Percentiles rank a stretch among this genome's conserved stretches.
These are phyloP conservation scores for Sporothrix brasiliensis DNA, from an alignment of 2,329 filamentous ascomycete genomes.

Conservation along the genomic window DNA sequence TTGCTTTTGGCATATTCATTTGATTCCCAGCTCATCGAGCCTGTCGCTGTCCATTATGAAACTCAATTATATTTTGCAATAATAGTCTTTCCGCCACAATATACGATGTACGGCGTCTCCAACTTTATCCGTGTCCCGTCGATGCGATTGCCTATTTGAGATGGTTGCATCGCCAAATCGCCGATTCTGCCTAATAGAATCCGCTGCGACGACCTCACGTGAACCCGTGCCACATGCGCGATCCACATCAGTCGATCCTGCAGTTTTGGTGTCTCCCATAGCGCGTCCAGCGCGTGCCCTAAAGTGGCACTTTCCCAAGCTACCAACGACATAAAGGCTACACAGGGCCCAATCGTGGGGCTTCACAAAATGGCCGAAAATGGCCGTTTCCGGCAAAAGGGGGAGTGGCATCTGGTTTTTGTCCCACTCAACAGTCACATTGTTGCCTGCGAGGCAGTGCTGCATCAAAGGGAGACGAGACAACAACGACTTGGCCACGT, in stretches of 20 bases:
- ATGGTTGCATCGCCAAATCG: neutral
- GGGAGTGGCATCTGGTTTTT: neutral
- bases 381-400: neutral
- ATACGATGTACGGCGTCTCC: neutral
- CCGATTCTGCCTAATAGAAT: slow-evolving; percentile 10
- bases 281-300: slow-evolving; percentile 17
- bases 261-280: neutral
- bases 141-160: neutral
- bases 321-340: neutral
- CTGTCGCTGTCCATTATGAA: neutral
- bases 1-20: neutral
- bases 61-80: neutral
- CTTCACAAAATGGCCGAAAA: neutral
- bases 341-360: slow-evolving; percentile 8
- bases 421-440: neutral
- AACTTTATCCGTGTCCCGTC: neutral
- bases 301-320: neutral
- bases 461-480: neutral
- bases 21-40: slow-evolving; percentile 2
- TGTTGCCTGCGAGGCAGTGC: slow-evolving; percentile 22
- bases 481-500: slow-evolving; percentile 13
- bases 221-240: neutral
- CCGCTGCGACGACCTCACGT: neutral
- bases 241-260: neutral
- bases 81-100: neutral